Evolutionary conservation across 1,284 basidiomycete genomes (phyloP).

Genomic region (Singerocomus rubriflavus): DNA sequence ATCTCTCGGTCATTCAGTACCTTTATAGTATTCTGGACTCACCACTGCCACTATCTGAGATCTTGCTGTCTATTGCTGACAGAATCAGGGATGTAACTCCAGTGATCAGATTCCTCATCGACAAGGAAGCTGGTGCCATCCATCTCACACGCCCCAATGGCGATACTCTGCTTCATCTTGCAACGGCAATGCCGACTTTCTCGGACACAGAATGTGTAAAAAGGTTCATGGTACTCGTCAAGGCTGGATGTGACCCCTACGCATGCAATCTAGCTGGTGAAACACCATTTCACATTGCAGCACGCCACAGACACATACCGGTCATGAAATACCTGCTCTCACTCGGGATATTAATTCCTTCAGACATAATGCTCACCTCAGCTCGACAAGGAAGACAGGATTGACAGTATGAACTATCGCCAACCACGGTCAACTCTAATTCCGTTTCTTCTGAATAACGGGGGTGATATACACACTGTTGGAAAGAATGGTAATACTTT

Average conservation of each 20-base stretch:
- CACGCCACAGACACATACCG: background rate
- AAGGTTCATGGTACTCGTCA: background rate
- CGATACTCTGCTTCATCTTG: background rate
- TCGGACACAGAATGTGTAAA: background rate
- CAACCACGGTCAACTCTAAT: too few relatives aligned
- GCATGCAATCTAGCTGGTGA: background rate
- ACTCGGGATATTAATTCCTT: background rate
- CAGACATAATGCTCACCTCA: too few relatives aligned
- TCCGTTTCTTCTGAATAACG: too few relatives aligned
- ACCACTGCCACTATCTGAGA: background rate
- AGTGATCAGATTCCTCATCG: constrained; percentile 4
- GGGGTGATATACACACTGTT: too few relatives aligned
- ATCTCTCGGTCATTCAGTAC: background rate
- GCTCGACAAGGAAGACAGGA: too few relatives aligned
- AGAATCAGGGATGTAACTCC: background rate
- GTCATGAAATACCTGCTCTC: constrained; percentile 15
- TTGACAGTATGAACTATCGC: too few relatives aligned
- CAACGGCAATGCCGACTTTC: rapidly evolving
- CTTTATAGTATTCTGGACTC: background rate
- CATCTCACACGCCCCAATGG: background rate
- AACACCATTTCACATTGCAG: constrained; percentile 3
- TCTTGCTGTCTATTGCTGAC: constrained; percentile 1
- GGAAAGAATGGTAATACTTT: too few relatives aligned
- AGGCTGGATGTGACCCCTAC: constrained; percentile 7
- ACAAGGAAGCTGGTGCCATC: background rate